These are phyloP conservation scores for Aspergillus fischeri DNA, from an alignment of 2,329 filamentous ascomycete species.

Conservation along the genomic window DNA sequence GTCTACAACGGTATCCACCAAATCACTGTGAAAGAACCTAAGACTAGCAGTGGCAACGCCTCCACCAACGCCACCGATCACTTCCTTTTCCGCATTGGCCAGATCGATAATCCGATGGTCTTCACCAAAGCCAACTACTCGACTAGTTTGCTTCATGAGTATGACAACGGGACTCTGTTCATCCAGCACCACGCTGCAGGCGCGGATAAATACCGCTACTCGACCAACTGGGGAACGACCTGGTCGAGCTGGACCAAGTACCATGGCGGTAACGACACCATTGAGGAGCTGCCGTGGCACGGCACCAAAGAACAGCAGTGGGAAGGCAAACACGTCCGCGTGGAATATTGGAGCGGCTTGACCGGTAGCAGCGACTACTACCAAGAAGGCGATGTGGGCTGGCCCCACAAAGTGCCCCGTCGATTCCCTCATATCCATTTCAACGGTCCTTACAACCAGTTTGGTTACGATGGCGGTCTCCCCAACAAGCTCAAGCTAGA, in stretches of 20 bases:
- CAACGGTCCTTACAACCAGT: slow-evolving; percentile 59
- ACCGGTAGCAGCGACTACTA: slow-evolving; percentile 57
- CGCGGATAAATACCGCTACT: slow-evolving; percentile 59
- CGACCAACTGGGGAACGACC: slow-evolving; percentile 56
- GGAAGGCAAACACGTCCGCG: slow-evolving; percentile 57
- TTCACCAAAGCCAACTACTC: slow-evolving; percentile 59
- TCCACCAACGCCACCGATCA: slow-evolving; percentile 52
- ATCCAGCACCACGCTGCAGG: slow-evolving; percentile 58
- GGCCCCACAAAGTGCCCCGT: slow-evolving; percentile 38
- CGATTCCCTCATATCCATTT: slow-evolving; percentile 59
- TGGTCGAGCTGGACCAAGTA: slow-evolving; percentile 58
- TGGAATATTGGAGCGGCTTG: slow-evolving; percentile 59
- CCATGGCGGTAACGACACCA: slow-evolving; percentile 44
- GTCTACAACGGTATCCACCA: slow-evolving; percentile 58
- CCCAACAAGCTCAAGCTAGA: slow-evolving; percentile 49
- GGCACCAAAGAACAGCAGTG: slow-evolving; percentile 55
- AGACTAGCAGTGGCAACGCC: slow-evolving; percentile 36
- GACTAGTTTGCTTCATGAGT: slow-evolving; percentile 45
- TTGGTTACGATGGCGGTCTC: slow-evolving; percentile 58
- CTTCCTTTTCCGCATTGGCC: slow-evolving; percentile 58
- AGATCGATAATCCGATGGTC: slow-evolving; percentile 54
- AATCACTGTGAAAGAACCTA: slow-evolving; percentile 53
- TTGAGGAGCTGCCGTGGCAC: slow-evolving; percentile 50
- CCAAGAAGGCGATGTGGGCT: slow-evolving; percentile 54
- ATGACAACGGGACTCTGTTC: slow-evolving; percentile 40